These are phyloP conservation scores for Spatholobus suberectus DNA, from an alignment of 306 rosid genomes.

Conservation along the genomic window DNA sequence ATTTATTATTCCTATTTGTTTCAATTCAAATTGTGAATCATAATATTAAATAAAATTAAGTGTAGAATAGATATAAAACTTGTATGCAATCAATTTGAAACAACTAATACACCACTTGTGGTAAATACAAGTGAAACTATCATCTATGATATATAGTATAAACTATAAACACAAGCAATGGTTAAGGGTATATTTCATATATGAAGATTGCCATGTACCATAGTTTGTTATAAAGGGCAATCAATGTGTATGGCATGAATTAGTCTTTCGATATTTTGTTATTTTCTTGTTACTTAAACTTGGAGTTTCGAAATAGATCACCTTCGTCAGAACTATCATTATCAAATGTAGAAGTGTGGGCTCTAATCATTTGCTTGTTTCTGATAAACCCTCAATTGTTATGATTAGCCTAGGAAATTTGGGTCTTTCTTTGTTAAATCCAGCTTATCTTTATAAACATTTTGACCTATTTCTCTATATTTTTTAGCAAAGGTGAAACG, in stretches of 20 bases:
- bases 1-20: not conserved
- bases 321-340: not conserved
- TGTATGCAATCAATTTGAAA: not conserved
- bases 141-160: not conserved
- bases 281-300: not conserved
- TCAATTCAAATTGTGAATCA: not conserved
- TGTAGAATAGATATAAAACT: not conserved
- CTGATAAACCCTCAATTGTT: too few species aligned
- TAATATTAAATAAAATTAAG: not conserved
- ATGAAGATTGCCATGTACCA: not conserved
- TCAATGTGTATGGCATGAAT: not conserved
- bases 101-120: not conserved
- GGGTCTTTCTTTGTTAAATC: too few species aligned
- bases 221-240: not conserved
- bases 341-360: too few species aligned
- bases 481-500: too few species aligned
- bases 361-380: too few species aligned
- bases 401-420: too few species aligned
- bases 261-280: not conserved
- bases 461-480: too few species aligned
- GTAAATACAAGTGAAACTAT: not conserved
- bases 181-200: constrained; percentile 12
- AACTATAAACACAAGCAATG: constrained; percentile 1
- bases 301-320: not conserved
- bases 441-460: too few species aligned